Percentiles rank a stretch among this genome's conserved stretches.
Conservation (phyloP, 805 yeast species). For the Komagataella kurtzmanii region DNA sequence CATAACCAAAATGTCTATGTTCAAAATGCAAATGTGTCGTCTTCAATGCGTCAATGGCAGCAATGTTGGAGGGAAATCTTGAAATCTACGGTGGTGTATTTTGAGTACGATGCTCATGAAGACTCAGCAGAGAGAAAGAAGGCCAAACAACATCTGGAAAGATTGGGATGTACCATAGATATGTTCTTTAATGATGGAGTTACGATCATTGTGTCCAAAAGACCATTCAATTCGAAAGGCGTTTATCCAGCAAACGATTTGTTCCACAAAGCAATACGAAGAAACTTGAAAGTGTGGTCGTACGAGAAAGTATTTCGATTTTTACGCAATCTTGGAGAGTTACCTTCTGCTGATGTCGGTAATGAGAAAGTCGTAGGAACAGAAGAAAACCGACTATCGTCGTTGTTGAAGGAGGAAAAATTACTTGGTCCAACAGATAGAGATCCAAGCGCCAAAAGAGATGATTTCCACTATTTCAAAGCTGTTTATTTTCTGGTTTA, state of each 20-base stretch:
- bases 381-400: conserved; percentile 28
- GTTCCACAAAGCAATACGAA: conserved; percentile 45
- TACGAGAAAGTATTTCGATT: conserved; percentile 77
- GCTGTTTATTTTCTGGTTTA: conserved; percentile 66
- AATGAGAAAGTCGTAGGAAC: conserved; percentile 1
- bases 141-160: conserved; percentile 19
- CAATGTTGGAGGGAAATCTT: conserved; percentile 44
- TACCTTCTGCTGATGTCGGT: conserved; percentile 11
- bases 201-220: conserved; percentile 68
- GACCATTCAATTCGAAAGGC: conserved; percentile 25
- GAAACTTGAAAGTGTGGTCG: conserved; percentile 72
- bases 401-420: conserved; percentile 72
- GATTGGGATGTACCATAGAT: conserved; percentile 43
- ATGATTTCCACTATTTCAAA: conserved; percentile 72
- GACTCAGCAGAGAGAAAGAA: conserved; percentile 17
- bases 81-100: conserved; percentile 42
- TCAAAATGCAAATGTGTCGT: not conserved
- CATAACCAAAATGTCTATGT: not conserved
- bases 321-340: conserved; percentile 46
- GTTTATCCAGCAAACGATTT: conserved; percentile 46
- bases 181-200: conserved; percentile 47
- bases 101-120: conserved; percentile 28
- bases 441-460: conserved; percentile 75
- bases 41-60: conserved; percentile 36
- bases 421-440: conserved; percentile 79